A percentile compares a stretch with the other conserved stretches of the same genome.
These are phyloP conservation scores for Lentinula sp. DNA, from an alignment of 768 basidiomycete species.

Conservation along the genomic window DNA sequence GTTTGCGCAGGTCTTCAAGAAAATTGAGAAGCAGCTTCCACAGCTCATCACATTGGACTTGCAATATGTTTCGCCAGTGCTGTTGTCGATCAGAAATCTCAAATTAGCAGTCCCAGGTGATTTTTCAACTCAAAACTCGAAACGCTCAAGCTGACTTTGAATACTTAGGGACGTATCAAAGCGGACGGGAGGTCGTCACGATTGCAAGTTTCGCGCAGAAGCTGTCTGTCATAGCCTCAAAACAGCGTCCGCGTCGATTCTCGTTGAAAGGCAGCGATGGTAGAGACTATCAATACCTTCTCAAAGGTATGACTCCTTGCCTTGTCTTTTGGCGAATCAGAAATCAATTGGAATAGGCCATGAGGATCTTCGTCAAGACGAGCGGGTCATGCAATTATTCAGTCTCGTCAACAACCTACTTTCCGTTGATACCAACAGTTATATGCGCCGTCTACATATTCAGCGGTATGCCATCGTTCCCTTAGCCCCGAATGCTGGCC, in stretches of 20 bases:
- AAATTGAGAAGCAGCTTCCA: conserved; percentile 90
- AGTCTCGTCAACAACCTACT: conserved; percentile 94
- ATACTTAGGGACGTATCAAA: conserved; percentile 79
- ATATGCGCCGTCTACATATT: conserved; percentile 93
- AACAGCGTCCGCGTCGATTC: conserved; percentile 90
- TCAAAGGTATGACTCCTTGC: conserved; percentile 62
- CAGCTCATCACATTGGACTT: conserved; percentile 86
- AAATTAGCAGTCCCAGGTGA: conserved; percentile 94
- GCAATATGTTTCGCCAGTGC: conserved; percentile 93
- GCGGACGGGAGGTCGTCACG: conserved; percentile 74
- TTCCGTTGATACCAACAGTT: conserved; percentile 88
- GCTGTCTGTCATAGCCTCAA: conserved; percentile 90
- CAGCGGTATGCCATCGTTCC: conserved; percentile 92
- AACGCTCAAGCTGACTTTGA: background rate
- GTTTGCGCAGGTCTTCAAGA: conserved; percentile 77
- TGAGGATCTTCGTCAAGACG: conserved; percentile 98
- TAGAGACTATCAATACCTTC: conserved; percentile 82
- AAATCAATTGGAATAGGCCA: conserved; percentile 52
- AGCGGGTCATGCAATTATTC: conserved; percentile 98
- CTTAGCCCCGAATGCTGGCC: conserved; percentile 90
- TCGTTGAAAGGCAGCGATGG: conserved; percentile 88
- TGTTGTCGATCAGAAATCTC: conserved; percentile 83
- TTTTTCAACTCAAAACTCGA: conserved; percentile 7
- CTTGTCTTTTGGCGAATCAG: background rate
- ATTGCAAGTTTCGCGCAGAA: conserved; percentile 86